Conservation (phyloP, 2,329 filamentous ascomycete species). For the Trichoderma lentiforme region DNA sequence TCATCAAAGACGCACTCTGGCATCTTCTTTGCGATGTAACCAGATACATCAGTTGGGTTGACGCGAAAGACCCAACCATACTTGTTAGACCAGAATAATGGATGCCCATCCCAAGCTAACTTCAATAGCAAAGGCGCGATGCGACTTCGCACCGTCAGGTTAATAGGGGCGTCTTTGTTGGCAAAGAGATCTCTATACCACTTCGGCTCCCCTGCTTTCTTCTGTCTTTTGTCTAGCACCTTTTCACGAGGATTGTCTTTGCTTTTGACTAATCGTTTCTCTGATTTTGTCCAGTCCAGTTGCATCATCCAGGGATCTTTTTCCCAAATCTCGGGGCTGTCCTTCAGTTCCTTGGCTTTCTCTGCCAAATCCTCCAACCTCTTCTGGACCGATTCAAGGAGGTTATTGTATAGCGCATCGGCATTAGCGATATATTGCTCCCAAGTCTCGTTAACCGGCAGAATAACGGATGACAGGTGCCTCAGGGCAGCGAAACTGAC, state of each 20-base stretch:
- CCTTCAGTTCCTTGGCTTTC: constrained; percentile 72
- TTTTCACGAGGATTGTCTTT: no score
- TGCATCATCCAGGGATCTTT: constrained; percentile 89
- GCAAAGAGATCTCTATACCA: constrained; percentile 94
- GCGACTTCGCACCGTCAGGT: constrained; percentile 79
- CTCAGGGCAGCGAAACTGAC: constrained; percentile 94
- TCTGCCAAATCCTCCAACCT: constrained; percentile 71
- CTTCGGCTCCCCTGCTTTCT: constrained; percentile 88
- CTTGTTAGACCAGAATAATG: constrained; percentile 88
- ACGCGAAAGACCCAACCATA: constrained; percentile 93
- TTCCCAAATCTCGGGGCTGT: constrained; percentile 63
- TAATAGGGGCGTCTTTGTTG: constrained; percentile 65
- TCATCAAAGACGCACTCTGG: constrained; percentile 77
- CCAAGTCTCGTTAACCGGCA: constrained; percentile 88
- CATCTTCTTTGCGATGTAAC: constrained; percentile 70
- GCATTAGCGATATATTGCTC: constrained; percentile 77
- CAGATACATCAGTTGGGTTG: constrained; percentile 54
- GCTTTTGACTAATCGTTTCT: no score
- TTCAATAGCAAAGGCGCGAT: constrained; percentile 82
- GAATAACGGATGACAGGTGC: constrained; percentile 88
- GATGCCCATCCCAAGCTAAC: constrained; percentile 84
- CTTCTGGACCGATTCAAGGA: constrained; percentile 74
- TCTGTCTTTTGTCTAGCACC: no score
- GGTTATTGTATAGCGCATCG: constrained; percentile 75
- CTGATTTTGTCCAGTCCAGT: no score